Base-by-base conservation (phyloP, 2,329 filamentous ascomycete species). In the Trichoderma koningiopsis region DNA sequence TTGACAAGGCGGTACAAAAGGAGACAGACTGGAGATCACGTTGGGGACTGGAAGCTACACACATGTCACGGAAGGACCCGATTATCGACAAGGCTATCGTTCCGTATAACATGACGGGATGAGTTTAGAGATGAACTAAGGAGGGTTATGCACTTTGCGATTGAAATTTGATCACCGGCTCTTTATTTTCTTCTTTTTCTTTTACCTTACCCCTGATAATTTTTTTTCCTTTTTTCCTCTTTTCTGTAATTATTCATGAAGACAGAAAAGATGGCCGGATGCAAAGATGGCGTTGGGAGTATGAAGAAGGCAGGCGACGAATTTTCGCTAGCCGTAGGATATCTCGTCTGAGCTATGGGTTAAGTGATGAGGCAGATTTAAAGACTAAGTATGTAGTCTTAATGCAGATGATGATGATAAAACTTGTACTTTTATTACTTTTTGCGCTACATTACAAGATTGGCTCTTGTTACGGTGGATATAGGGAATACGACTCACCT, bases 21-120 rank as follows among this genome's bases (percentile, higher is more conserved):
- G 92, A 97, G 79, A 79, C 81, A 70, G 81, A 86, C 66, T 98
- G 94, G 92, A 92, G 92, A 78, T 83, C 80, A 37, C 86, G 85
- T 72, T 97, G 94, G 93, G 87, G 87, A 19, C 85, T 87, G 5
- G 94, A 97, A 80, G 83, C 79, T 43, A 80, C 84, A 11, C 87
- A 88, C 69, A 83, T 80, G 70, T 82, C 83, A 49, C 82, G 88
- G 66, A 80, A 83, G 59, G 77, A 82, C 60, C 88, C 87, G 1
- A 77, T 85, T 52, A 89, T 91, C 71, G 88, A 91, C 79, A 90
- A 90, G 79, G 87, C 87, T 2, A 85, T 89, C 73, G 87, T 89
- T 68, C 86, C 87, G 16, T 89, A 87, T 73, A 83, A 81, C 58
- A 85, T 84, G 81, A 71, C 74, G 78, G 71, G 74, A 75, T 72